These are phyloP conservation scores for Aspergillus nomiae DNA, from an alignment of 2,329 filamentous ascomycete species.

Conservation along the genomic window DNA sequence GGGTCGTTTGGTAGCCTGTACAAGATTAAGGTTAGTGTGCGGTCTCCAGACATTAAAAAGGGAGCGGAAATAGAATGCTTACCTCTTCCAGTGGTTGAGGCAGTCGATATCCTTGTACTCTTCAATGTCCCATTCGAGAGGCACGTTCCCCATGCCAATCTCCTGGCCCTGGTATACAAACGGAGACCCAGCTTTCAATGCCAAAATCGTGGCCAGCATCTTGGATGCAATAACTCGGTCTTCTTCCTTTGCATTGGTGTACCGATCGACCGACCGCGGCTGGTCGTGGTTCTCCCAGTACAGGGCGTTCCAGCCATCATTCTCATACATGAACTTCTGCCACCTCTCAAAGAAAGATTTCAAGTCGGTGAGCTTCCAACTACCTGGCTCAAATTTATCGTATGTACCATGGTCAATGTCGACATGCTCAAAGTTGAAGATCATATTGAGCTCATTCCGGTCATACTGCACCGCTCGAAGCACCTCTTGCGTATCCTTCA, in stretches of 20 bases:
- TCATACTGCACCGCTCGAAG: slow-evolving; percentile 58
- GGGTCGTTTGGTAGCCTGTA: slow-evolving; percentile 34
- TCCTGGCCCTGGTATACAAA: slow-evolving; percentile 73
- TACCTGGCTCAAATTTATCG: slow-evolving; percentile 53
- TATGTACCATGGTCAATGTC: slow-evolving; percentile 57
- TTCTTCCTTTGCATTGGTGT: slow-evolving; percentile 53
- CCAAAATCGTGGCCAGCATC: slow-evolving; percentile 61
- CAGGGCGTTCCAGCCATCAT: slow-evolving; percentile 65
- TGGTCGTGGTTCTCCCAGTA: slow-evolving; percentile 71
- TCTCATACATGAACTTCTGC: slow-evolving; percentile 61
- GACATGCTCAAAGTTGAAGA: slow-evolving; percentile 72
- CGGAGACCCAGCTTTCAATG: slow-evolving; percentile 61
- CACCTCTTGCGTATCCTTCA: slow-evolving; percentile 52
- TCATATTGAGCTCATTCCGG: slow-evolving; percentile 67
- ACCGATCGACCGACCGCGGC: slow-evolving; percentile 61
- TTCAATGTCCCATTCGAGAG: slow-evolving; percentile 60
- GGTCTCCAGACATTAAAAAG: too few relatives aligned
- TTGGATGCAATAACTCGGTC: slow-evolving; percentile 57
- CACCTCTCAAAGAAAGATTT: slow-evolving; percentile 59
- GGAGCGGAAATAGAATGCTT: not conserved
- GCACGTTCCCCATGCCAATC: slow-evolving; percentile 67
- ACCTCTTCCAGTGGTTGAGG: slow-evolving; percentile 58
- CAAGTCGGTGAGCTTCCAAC: slow-evolving; percentile 54
- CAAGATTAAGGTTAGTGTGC: not conserved
- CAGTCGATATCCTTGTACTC: slow-evolving; percentile 71